These are phyloP conservation scores for Rhodocollybia butyracea DNA, from an alignment of 768 basidiomycete genomes.

Conservation along the genomic window DNA sequence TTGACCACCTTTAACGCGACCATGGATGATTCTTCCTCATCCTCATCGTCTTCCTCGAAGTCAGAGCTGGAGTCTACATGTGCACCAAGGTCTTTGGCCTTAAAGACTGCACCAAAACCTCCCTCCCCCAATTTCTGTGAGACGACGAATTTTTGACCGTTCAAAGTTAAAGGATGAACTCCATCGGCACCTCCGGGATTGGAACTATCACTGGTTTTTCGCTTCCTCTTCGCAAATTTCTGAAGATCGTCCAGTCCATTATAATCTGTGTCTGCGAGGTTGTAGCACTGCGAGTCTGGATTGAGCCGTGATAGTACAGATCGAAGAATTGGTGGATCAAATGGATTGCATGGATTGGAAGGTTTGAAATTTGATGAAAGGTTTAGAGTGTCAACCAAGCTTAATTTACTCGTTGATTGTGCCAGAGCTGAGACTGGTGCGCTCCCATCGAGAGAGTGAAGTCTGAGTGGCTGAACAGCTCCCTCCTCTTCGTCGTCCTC, in stretches of 20 bases:
- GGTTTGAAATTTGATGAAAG: constrained; percentile 65
- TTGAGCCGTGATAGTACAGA: constrained; percentile 63
- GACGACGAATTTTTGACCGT: constrained; percentile 64
- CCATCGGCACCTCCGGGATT: constrained; percentile 30
- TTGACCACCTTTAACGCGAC: constrained; percentile 91
- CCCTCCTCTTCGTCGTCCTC: constrained; percentile 26
- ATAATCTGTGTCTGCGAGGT: constrained; percentile 51
- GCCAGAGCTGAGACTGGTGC: constrained; percentile 38
- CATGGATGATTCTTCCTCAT: constrained; percentile 50
- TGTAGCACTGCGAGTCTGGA: constrained; percentile 57
- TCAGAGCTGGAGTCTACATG: constrained; percentile 40
- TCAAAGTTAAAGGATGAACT: constrained; percentile 56
- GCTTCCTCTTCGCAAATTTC: constrained; percentile 56
- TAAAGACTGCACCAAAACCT: constrained; percentile 95
- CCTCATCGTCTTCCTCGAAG: constrained; percentile 52
- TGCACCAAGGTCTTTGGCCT: constrained; percentile 58
- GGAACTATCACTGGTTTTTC: constrained; percentile 42
- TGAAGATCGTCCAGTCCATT: constrained; percentile 67
- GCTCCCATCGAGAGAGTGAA: constrained; percentile 24
- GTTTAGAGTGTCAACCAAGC: constrained; percentile 60
- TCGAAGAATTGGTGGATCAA: constrained; percentile 61
- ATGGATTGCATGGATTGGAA: constrained; percentile 88
- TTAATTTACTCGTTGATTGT: constrained; percentile 62
- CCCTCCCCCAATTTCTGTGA: constrained; percentile 93
- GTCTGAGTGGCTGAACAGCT: constrained; percentile 25